Percentiles rank a stretch among this genome's conserved stretches.
Evolutionary conservation across 1,284 basidiomycete species (phyloP).

Genomic region (Trichosporon coremiiforme): DNA sequence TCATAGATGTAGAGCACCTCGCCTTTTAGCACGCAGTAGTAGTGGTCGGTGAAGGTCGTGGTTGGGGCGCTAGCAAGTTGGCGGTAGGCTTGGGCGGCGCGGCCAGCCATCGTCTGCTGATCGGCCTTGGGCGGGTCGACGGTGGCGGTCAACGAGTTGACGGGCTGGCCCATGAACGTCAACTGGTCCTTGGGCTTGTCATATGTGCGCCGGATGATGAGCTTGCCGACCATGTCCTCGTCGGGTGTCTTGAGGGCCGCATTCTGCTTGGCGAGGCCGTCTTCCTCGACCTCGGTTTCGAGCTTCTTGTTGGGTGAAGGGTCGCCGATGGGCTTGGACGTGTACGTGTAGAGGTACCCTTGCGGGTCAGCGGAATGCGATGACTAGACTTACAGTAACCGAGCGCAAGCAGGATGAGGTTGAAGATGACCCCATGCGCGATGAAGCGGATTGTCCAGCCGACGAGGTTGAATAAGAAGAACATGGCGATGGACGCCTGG

Average conservation of each 20-base stretch:
- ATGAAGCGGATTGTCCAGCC: slow-evolving; percentile 64
- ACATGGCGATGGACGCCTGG: slow-evolving; percentile 1
- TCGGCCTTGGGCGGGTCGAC: slow-evolving; percentile 63
- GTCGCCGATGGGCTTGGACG: slow-evolving; percentile 72
- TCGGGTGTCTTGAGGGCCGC: slow-evolving; percentile 22
- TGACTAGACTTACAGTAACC: slow-evolving; percentile 55
- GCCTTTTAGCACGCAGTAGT: slow-evolving; percentile 84
- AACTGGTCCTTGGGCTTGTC: neutral
- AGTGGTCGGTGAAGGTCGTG: slow-evolving; percentile 81
- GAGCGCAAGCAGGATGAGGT: slow-evolving; percentile 65
- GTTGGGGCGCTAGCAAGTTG: slow-evolving; percentile 50
- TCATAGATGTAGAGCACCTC: slow-evolving; percentile 87
- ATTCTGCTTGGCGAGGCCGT: slow-evolving; percentile 35
- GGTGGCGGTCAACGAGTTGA: slow-evolving; percentile 24
- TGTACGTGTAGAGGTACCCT: slow-evolving; percentile 62
- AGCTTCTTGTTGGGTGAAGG: slow-evolving; percentile 59
- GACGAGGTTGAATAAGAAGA: slow-evolving; percentile 43
- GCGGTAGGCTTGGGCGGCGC: slow-evolving; percentile 26
- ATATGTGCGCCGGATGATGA: slow-evolving; percentile 42
- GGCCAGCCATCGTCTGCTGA: slow-evolving; percentile 50
- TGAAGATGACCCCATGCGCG: slow-evolving; percentile 80
- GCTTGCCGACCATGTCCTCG: slow-evolving; percentile 19
- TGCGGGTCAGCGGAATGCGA: neutral
- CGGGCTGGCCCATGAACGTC: slow-evolving; percentile 24
- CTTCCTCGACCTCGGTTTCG: slow-evolving; percentile 44